Base-by-base conservation (phyloP, 2,329 filamentous ascomycete species). In the Hansfordia pulvinata region DNA sequence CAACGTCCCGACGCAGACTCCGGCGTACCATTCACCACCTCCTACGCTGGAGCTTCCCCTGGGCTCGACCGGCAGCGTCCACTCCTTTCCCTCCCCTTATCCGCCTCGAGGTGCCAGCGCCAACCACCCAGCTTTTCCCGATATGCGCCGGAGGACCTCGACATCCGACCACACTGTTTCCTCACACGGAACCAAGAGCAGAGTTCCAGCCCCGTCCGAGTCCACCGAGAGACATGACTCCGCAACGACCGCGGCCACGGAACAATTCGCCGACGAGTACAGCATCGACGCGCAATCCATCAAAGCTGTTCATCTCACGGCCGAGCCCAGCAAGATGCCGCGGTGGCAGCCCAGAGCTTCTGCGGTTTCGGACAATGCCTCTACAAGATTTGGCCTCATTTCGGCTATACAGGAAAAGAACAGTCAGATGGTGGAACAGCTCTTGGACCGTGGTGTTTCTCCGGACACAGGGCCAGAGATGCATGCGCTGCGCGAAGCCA, bases 371-470 rank as follows among this genome's bases (percentile, higher is more conserved):
- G 59, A 62, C 17, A 52, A 53, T 0, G 44, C 53, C 1, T 57
- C 56, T 26, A 48, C 65, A 36, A 61, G 53, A 39, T 44, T 53
- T 3, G 58, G 64, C 3, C 52, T 76, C 1, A 40, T 66, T 2
- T 56, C 60, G 6, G 69, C 70, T 4, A 56, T 76, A 9, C 60
- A 66, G n/a, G 53, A 55, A 19, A 62, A 56, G 38, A 72, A 75
- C 37, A 62, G 69, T 40, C 63, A 63, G 37, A 46, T 67, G 19
- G 46, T 72, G 2, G 62, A 69, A 46, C 64, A 72, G 40, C 52
- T 75, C 6, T 54, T 75, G 4, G 64, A 73, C 35, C 60, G 63
- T 5, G 69, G 69, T 22, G 65, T 68, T 8, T 54, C 64, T 11
- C 53, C 68, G 5, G 59, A 68, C 30, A 56, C 56, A 2, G 55